A percentile compares a stretch with the other conserved stretches of the same genome.
phyloP scores from a whole-genome alignment of 805 yeast species.

The Candida xyloterini region DNA sequence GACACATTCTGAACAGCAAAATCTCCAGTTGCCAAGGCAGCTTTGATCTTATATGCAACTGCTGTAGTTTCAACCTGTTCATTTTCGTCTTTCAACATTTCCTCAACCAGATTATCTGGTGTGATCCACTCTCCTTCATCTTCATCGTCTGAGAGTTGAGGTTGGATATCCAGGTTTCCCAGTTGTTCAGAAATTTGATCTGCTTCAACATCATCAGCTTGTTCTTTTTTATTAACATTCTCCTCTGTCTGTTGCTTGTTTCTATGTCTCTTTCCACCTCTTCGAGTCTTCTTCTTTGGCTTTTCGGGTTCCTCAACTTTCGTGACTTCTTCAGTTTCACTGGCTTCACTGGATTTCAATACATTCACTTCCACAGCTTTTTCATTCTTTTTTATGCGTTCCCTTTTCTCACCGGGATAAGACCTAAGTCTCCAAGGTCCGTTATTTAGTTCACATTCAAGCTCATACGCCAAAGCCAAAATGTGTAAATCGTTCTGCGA shows the following conservation, averaged over 20 bases:
- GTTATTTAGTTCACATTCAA: slow-evolving; percentile 66
- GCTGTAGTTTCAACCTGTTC: slow-evolving; percentile 48
- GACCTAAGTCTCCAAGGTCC: slow-evolving; percentile 72
- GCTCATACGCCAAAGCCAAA: slow-evolving; percentile 85
- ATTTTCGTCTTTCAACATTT: slow-evolving; percentile 64
- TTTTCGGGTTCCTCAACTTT: slow-evolving; percentile 6
- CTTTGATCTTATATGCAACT: slow-evolving; percentile 46
- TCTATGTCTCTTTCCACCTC: slow-evolving; percentile 66
- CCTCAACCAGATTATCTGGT: slow-evolving; percentile 74
- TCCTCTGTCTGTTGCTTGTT: slow-evolving; percentile 36
- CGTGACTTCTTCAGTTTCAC: slow-evolving; percentile 2
- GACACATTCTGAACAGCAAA: slow-evolving; percentile 97
- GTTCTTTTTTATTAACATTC: slow-evolving; percentile 10
- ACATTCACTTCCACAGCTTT: slow-evolving; percentile 10
- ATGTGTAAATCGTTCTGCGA: slow-evolving; percentile 91
- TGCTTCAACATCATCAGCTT: slow-evolving; percentile 6
- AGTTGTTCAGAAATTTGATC: background rate
- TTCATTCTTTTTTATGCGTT: slow-evolving; percentile 19
- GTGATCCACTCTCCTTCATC: slow-evolving; percentile 93
- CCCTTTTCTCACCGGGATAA: slow-evolving; percentile 61
- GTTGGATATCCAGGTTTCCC: slow-evolving; percentile 10
- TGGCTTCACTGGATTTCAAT: slow-evolving; percentile 9
- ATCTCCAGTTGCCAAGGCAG: slow-evolving; percentile 92
- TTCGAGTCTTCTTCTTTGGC: slow-evolving; percentile 47
- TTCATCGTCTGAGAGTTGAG: slow-evolving; percentile 51